phyloP scores from a whole-genome alignment of 192 early-diverging fungal species.

The Coemansia sp. region DNA sequence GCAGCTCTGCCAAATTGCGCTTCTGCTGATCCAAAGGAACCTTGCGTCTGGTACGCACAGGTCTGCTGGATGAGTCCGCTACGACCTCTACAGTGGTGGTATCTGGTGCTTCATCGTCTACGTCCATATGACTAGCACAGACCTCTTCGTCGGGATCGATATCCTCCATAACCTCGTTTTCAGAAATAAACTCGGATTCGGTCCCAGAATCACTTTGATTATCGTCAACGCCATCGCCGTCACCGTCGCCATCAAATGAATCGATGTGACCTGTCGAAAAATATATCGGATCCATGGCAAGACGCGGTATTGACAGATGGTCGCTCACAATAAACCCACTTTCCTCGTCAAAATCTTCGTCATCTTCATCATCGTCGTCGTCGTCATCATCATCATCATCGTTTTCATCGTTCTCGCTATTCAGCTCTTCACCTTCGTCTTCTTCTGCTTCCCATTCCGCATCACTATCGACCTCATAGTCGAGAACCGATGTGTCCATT shows the following conservation, averaged over 20 bases:
- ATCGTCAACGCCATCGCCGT: conserved; percentile 2
- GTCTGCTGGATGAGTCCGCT: not conserved
- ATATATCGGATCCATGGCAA: not conserved
- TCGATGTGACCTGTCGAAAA: not conserved
- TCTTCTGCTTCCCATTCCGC: conserved; percentile 86
- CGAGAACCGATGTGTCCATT: conserved; percentile 61
- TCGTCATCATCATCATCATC: conserved; percentile 55
- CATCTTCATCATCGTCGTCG: conserved; percentile 47
- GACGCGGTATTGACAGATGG: not conserved
- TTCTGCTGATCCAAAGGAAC: not conserved
- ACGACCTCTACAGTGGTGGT: not conserved
- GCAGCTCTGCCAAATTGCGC: conserved; percentile 4
- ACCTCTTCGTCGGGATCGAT: conserved; percentile 40
- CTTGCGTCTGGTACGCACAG: conserved; percentile 8
- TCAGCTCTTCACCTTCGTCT: conserved; percentile 84
- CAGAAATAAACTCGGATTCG: conserved; percentile 31
- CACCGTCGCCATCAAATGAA: not conserved
- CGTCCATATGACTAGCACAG: conserved; percentile 20
- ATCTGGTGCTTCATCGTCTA: conserved; percentile 9
- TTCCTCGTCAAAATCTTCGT: conserved; percentile 82
- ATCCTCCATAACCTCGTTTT: conserved; percentile 49
- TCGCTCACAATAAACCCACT: conserved; percentile 85
- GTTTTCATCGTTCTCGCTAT: conserved; percentile 74
- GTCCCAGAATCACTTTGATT: conserved; percentile 20
- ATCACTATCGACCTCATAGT: conserved; percentile 89